Evolutionary conservation across 2,329 filamentous ascomycete species (phyloP).

Genomic region (Clonostachys rosea): DNA sequence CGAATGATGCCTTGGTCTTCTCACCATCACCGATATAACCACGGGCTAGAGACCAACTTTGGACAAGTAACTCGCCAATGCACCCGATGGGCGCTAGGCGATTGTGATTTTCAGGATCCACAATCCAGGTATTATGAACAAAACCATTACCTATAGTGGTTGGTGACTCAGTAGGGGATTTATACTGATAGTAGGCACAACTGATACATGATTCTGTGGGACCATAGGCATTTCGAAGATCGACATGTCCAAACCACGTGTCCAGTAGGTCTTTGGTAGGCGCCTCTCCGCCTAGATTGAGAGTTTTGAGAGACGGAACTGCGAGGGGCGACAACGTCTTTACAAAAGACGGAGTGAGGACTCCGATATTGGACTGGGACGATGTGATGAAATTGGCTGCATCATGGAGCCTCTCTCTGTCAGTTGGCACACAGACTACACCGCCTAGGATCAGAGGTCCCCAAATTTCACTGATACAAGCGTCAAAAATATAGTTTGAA

Average conservation of each 20-base stretch:
- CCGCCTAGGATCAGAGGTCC: constrained; percentile 2
- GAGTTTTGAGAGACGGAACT: constrained; percentile 1
- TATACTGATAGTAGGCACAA: neutral
- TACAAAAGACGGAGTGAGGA: constrained; percentile 3
- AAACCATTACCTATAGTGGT: neutral
- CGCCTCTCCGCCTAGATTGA: constrained; percentile 9
- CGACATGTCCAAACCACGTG: constrained; percentile 6
- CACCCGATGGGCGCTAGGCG: constrained; percentile 13
- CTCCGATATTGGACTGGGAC: neutral
- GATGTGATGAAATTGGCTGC: constrained; percentile 2
- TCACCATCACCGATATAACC: constrained; percentile 47
- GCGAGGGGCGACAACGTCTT: neutral
- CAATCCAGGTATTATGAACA: constrained; percentile 6
- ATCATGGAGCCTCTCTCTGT: constrained; percentile 1
- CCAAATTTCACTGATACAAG: constrained; percentile 4
- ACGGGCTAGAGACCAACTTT: constrained; percentile 46
- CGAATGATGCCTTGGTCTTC: constrained; percentile 45
- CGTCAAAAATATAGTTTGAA: constrained; percentile 5
- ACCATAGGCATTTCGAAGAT: constrained; percentile 8
- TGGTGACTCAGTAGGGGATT: neutral
- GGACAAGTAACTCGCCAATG: constrained; percentile 36
- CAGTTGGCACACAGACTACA: constrained; percentile 4
- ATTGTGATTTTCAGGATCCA: constrained; percentile 6
- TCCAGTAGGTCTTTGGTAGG: constrained; percentile 5
- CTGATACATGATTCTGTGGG: constrained; percentile 7